Conservation (phyloP, 768 basidiomycete genomes). For the Antrodiella citrinella region DNA sequence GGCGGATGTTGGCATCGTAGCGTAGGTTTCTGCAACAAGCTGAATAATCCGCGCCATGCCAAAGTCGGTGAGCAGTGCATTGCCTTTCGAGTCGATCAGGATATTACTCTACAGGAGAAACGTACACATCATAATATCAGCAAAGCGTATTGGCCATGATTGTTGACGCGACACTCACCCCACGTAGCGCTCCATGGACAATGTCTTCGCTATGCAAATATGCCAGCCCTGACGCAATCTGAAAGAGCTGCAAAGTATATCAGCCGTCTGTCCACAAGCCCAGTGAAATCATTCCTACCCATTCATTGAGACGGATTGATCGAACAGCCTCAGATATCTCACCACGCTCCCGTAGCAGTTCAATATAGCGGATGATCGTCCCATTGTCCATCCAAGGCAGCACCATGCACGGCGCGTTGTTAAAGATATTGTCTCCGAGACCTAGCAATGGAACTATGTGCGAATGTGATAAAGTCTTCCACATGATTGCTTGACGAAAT, state of each 20-base stretch:
- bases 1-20: background rate
- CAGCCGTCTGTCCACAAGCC: background rate
- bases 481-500: constrained; percentile 1
- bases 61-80: background rate
- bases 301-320: background rate
- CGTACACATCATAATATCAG: too few relatives aligned
- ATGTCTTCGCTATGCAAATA: background rate
- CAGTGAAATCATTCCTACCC: background rate
- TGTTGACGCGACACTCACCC: background rate
- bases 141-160: background rate
- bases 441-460: constrained; percentile 2
- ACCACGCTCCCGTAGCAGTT: background rate
- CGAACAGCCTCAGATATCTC: background rate
- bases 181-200: background rate
- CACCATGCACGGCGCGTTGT: background rate
- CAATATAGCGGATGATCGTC: background rate
- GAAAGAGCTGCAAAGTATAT: background rate
- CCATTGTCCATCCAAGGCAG: constrained; percentile 7
- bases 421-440: background rate
- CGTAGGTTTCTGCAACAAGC: background rate
- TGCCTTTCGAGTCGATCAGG: background rate
- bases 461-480: background rate
- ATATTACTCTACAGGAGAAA: background rate
- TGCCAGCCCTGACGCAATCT: background rate
- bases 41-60: background rate